Base-by-base conservation (phyloP, 495 filamentous ascomycete genomes). In the Recurvomyces mirabilis region DNA sequence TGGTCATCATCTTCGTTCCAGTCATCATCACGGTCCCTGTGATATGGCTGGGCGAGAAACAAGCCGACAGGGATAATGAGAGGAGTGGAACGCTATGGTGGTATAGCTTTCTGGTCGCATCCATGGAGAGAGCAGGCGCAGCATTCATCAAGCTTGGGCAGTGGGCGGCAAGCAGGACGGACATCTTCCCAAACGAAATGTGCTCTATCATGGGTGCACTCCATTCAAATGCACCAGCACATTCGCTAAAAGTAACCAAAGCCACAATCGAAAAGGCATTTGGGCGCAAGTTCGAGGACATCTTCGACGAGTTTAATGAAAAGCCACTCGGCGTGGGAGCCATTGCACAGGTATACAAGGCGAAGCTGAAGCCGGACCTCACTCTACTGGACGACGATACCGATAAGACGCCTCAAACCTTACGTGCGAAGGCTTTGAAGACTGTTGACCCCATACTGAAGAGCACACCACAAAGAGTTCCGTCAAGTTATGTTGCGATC, bases 81-180 rank as follows among this genome's bases (percentile, higher is more conserved):
- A 72, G 83, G 33, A 66, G 64, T 14, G 93, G 91, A 14, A 86
- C 88, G 10, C 50, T 96, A 11, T 94, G 85, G 88, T 99, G 91
- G 93, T 96, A 94, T 68, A 69, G 65, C 1, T 93, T 94, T 58
- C 61, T 99, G 30, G 85, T 96, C 5, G 73, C 70, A 40, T 70
- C 79, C 2, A 95, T 99, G 93, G 93, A 99, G 63, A 74, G 78
- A 47, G 87, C 88, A 25, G 93, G 93, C 5, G 87, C 93, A 25
- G 88, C 93, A 0, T 99, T 96, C 56, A 96, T 99, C 67, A 99
- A 99, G 77, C 77, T 99, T 41, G 93, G 93, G 19, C 93, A 99
- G 83, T 99, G 93, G 91, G 93, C 93, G 18, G 93, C 93, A 10
- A 95, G 91, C 3, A 75, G 93, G 56, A 82, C 89, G 45, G 93